Evolutionary conservation across 805 yeast species (phyloP), one percentile per base, ranked within the genome.

Genomic region (Metschnikowia kunwiensis): DNA sequence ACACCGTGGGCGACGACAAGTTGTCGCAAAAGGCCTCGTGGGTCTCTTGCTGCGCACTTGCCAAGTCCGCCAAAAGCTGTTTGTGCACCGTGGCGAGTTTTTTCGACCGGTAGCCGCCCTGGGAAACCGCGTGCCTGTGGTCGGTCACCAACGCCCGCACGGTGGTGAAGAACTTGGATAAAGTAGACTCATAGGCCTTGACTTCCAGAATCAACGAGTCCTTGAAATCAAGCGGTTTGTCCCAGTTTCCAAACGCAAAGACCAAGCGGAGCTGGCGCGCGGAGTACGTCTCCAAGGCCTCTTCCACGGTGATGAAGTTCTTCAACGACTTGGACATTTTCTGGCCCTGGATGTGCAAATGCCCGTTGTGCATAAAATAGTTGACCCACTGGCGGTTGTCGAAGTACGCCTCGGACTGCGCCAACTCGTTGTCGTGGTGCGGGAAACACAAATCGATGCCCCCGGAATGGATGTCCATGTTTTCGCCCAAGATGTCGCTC

Each of bases 361-460:
- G 99, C 26, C 99, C 99, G 27, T 95, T 87, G 61, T 93, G 99
- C 61, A 93, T 63, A 65, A 93, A 93, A 59, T 93, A 93, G 63
- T 93, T 91, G 37, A 93, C 86, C 99, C 99, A 93, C 65, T 93
- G 98, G 32, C 77, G 65, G 61, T 85, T 81, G 55, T 86, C 88
- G 60, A 72, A 91, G 60, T 80, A 82, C 5, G 97, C 97, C 61
- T 93, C 99, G 18, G 89, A 75, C 69, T 93, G 99, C 1, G 99
- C 99, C 46, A 93, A 70, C 66, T 93, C 99, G 55, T 93, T 93
- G 62, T 93, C 99, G 64, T 93, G 99, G 61, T 93, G 99, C 3
- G 99, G 99, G 70, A 93, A 93, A 14, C 97, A 96, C 54, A 93
- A 74, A 65, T 93, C 98, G 36, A 93, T 79, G 47, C 98, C 98